Base-by-base conservation (phyloP, 1,139 yeast species). In the Meyerozyma elateridarum region DNA sequence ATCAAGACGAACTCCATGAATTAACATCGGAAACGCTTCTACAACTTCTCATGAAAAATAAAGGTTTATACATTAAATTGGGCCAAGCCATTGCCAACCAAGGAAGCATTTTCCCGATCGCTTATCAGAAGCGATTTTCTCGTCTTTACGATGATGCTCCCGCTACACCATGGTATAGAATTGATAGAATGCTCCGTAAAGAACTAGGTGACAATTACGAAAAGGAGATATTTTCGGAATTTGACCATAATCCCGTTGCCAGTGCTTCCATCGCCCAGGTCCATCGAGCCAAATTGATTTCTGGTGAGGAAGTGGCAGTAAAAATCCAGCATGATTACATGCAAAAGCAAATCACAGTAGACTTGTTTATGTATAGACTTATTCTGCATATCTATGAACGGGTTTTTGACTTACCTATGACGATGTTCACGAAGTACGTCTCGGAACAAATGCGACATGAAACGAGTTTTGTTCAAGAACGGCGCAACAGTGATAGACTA, bases 31-130 rank as follows among this genome's bases (percentile, higher is more conserved):
- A 74, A 29, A 54, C 75, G 30, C 53, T 84, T 24, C 66, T 73
- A 41, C 54, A 70, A 28, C 54, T 83, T 45, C 52, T 84, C 36
- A 56, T 61, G 39, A 52, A 55, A 4, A 84, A 84, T 49, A 79
- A 78, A 47, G 93, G 94, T 1, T 62, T 84, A 13, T 84, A 80
- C 49, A 79, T 84, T 48, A 84, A 84, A 52, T 54, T 81, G 44
- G 89, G 89, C 24, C 89, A 81, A 59, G 80, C 84, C 22, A 71
- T 81, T 25, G 88, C 88, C 12, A 74, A 81, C 46, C 88, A 81
- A 46, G 82, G 84, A 1, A 59, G 70, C 9, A 61, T 80, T 40
- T 75, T 84, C 46, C 94, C 94, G 1, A 53, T 63, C 20, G 80
- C 74, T 15, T 80, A 60, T 49, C 83, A 77, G 42, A 61, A 58